A percentile compares a stretch with the other conserved stretches of the same genome.
phyloP scores from a whole-genome alignment of 2,329 filamentous ascomycete genomes.

The Magnaporthiopsis incrustans region DNA sequence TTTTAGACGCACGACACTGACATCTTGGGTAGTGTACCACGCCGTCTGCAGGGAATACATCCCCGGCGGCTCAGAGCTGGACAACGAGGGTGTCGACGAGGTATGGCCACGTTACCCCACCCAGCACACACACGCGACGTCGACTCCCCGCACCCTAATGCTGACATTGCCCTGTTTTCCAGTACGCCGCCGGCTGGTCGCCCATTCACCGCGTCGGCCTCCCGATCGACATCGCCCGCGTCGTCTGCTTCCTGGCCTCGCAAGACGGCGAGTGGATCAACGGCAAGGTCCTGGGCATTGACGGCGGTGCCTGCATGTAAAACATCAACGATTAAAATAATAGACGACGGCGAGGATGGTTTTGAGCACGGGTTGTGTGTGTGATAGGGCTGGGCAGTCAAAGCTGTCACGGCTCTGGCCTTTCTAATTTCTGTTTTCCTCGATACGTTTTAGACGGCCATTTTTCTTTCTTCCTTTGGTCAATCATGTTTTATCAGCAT shows the following conservation, averaged over 20 bases:
- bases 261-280: conserved; percentile 29
- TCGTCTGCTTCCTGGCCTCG: conserved; percentile 24
- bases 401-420: not conserved
- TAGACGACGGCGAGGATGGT: not conserved
- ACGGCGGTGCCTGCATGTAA: conserved; percentile 17
- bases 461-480: not conserved
- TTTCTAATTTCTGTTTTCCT: not conserved
- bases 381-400: not conserved
- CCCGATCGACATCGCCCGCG: conserved; percentile 24
- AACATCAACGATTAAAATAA: not conserved
- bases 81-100: conserved; percentile 17
- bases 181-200: conserved; percentile 28
- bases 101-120: conserved; percentile 4
- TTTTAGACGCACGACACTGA: not conserved
- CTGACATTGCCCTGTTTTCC: not conserved
- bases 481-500: not conserved
- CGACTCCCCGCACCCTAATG: conserved; percentile 4
- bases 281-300: conserved; percentile 27
- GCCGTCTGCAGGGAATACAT: conserved; percentile 30
- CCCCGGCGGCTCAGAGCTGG: conserved; percentile 25
- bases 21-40: conserved; percentile 22
- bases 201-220: conserved; percentile 23
- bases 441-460: not conserved
- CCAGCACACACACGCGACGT: not conserved
- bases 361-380: no score